Conservation (phyloP, 176 grass and related monocot genomes). For the Calamus simplicifolius region DNA sequence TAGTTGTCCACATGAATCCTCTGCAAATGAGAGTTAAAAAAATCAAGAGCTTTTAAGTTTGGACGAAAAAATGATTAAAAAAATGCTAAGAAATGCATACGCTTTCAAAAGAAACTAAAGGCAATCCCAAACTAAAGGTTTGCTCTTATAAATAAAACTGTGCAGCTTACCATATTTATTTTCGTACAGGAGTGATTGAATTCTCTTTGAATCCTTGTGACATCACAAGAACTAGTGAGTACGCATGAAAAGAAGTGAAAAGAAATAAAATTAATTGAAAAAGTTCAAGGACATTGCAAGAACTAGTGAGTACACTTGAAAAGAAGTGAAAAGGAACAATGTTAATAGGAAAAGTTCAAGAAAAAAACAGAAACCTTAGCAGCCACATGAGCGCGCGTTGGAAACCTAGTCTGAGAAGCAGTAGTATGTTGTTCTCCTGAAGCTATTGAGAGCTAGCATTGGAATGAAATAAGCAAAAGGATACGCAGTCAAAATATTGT, state of each 20-base stretch:
- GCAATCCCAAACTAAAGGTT: too few relatives aligned
- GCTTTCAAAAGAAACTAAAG: too few relatives aligned
- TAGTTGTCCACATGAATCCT: too few relatives aligned
- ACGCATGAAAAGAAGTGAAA: not conserved
- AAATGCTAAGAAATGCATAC: too few relatives aligned
- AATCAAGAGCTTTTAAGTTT: too few relatives aligned
- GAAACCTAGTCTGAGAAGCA: constrained; percentile 16
- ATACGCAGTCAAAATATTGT: not conserved
- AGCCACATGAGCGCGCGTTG: constrained; percentile 24
- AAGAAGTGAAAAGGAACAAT: not conserved
- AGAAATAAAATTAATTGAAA: not conserved
- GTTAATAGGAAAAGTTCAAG: not conserved
- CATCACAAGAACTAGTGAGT: not conserved
- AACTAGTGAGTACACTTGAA: too few relatives aligned
- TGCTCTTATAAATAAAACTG: too few relatives aligned
- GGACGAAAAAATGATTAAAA: too few relatives aligned
- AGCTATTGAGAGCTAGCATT: constrained; percentile 49
- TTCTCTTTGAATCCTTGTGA: constrained; percentile 95
- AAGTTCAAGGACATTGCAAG: not conserved
- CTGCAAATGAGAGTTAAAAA: too few relatives aligned
- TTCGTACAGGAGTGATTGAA: constrained; percentile 18
- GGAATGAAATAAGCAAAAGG: not conserved
- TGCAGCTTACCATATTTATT: constrained; percentile 33
- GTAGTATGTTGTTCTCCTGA: constrained; percentile 10
- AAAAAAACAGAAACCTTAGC: constrained; percentile 40